Conservation (phyloP, 179 eudicot species). For the Carnegiea gigantea region DNA sequence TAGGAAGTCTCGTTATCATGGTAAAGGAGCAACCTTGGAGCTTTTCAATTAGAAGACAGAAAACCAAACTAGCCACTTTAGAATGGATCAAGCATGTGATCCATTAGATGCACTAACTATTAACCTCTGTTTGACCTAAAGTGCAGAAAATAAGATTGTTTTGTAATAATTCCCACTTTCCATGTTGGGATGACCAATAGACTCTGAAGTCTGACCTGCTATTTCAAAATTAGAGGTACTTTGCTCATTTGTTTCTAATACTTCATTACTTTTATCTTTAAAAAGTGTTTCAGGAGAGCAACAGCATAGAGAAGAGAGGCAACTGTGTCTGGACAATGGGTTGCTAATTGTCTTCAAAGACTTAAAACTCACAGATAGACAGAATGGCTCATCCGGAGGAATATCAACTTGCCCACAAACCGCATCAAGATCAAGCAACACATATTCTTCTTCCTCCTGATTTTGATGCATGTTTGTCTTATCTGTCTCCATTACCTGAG, state of each 20-base stretch:
- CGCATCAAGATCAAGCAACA: slow-evolving; percentile 59
- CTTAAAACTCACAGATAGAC: slow-evolving; percentile 53
- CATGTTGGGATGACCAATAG: not conserved
- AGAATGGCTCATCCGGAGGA: slow-evolving; percentile 63
- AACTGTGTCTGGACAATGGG: not conserved
- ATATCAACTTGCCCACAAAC: slow-evolving; percentile 47
- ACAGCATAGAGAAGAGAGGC: not conserved
- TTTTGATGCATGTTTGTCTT: slow-evolving; percentile 13
- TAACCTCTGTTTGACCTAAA: not conserved
- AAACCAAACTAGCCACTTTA: not conserved
- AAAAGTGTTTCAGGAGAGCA: not conserved
- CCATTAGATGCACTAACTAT: not conserved
- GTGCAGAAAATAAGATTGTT: not conserved
- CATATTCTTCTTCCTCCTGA: slow-evolving; percentile 57
- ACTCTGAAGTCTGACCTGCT: not conserved
- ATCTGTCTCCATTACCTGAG: slow-evolving; percentile 28
- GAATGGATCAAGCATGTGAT: not conserved
- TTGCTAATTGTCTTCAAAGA: not conserved
- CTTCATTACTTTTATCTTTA: not conserved
- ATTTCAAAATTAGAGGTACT: not conserved
- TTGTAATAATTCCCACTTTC: not conserved
- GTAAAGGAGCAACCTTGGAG: not conserved
- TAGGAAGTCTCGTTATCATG: not conserved
- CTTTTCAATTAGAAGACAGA: not conserved
- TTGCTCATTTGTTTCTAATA: not conserved